Base-by-base conservation (phyloP, 1,284 basidiomycete species). In the Uromyces viciae-fabae region DNA sequence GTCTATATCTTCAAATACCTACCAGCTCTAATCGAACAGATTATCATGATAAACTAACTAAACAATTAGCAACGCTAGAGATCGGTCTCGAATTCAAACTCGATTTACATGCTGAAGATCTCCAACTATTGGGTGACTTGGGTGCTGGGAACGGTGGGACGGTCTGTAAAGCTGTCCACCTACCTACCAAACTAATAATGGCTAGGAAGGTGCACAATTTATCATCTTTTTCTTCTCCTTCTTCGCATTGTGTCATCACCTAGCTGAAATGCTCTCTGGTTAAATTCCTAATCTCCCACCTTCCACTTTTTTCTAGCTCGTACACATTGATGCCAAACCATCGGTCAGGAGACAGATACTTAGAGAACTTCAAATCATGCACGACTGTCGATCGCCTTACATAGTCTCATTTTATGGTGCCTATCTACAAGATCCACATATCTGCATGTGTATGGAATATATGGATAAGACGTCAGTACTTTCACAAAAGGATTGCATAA, bases 101-200 rank as follows among this genome's bases (percentile, higher is more conserved):
- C 31, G 87, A 87, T 71, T 80, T 88, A 49, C 83, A 86, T 64
- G 85, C 85, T 64, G 86, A 87, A 77, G 86, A 88, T 75, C 83
- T 88, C 38, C 83, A 91, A 86, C 91, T 94, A 82, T 86, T 98
- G 42, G 89, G 90, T 38, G 96, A 99, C 86, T 89, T 99, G 2
- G 96, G 96, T 0, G 92, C 94, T 82, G 96, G 96, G n/a, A 98
- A 98, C 85, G 95, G 96, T 0, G 96, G 97, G 56, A 98, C 95
- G 74, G 97, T 99, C 78, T 93, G 93, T 86, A 94, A 93, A 87
- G 95, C 95, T n/a, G 90, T 93, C 86, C 95, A 97, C 86, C 88
- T 91, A n/a, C 94, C 94, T 36, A 93, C 93, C 54, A 91, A 92
- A 43, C 92, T 91, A 4, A 90, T 93, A 83, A 97, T 97, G 94